Conservation (phyloP, 2,329 filamentous ascomycete genomes). For the Fusarium xyrophilum region DNA sequence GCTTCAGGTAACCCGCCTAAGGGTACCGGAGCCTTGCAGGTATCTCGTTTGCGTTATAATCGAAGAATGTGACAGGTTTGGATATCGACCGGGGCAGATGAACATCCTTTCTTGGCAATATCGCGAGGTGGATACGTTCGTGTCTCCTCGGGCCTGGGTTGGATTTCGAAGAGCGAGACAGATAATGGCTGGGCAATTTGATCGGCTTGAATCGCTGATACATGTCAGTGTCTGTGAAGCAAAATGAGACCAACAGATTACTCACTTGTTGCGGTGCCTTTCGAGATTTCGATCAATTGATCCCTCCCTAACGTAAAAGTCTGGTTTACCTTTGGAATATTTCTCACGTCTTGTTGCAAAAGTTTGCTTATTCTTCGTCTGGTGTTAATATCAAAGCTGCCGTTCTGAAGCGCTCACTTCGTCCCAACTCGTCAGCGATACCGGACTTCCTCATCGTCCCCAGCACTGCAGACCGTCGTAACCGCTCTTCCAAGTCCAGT, state of each 20-base stretch:
- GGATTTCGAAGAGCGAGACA: neutral
- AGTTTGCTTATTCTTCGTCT: neutral
- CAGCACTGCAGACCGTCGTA: neutral
- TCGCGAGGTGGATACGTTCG: neutral
- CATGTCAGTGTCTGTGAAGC: neutral
- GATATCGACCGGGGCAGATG: neutral
- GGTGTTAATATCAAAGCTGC: neutral
- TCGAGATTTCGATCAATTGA: neutral
- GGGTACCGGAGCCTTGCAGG: neutral
- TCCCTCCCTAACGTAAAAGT: too few relatives aligned
- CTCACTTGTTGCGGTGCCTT: neutral
- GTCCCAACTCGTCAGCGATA: neutral
- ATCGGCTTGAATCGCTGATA: neutral
- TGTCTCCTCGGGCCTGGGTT: neutral
- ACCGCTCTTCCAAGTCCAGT: too few relatives aligned
- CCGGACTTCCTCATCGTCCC: neutral
- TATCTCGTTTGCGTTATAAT: neutral
- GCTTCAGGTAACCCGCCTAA: neutral
- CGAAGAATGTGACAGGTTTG: neutral
- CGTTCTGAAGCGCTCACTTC: neutral
- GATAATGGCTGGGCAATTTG: neutral
- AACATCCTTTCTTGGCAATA: neutral
- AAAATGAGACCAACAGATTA: neutral
- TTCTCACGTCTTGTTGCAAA: neutral
- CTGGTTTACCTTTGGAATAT: neutral